phyloP scores from a whole-genome alignment of 1,284 basidiomycete species.

The Ustilago bromivora region DNA sequence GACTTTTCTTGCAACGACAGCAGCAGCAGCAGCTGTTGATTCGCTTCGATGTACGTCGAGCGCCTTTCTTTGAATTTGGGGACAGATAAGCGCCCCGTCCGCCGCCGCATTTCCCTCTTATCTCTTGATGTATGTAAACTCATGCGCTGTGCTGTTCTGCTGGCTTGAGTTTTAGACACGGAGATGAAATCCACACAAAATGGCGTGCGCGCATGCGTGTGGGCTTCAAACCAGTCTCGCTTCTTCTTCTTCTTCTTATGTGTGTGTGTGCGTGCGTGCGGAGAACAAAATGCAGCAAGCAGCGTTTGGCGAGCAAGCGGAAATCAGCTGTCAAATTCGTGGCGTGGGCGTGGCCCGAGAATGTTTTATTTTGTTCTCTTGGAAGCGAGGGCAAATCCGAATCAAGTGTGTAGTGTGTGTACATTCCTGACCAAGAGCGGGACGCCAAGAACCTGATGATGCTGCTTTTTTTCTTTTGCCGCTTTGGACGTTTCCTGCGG shows the following conservation, averaged over 20 bases:
- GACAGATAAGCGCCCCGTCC: background rate
- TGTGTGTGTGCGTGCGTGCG: background rate
- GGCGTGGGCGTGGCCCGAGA: background rate
- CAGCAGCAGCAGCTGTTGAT: background rate
- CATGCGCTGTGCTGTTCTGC: conserved; percentile 3
- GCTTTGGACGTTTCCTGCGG: background rate
- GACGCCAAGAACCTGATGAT: background rate
- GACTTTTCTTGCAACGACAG: background rate
- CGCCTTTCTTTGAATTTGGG: background rate
- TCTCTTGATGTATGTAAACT: too few relatives aligned
- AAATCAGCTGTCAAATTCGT: conserved; percentile 1
- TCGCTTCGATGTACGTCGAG: conserved; percentile 1
- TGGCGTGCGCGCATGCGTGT: too few relatives aligned
- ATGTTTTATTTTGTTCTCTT: background rate
- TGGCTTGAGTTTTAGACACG: background rate
- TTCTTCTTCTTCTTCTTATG: background rate
- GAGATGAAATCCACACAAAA: background rate
- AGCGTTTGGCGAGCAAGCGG: too few relatives aligned
- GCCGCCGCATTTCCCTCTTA: background rate
- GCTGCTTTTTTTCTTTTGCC: too few relatives aligned
- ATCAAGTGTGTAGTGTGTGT: background rate
- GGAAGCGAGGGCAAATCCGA: conserved; percentile 3
- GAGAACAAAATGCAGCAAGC: background rate
- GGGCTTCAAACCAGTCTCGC: conserved; percentile 4
- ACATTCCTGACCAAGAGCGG: too few relatives aligned